Evolutionary conservation across 345 rosid genomes (phyloP), one percentile per base, ranked within the genome.

Genomic region (Citrus medica): DNA sequence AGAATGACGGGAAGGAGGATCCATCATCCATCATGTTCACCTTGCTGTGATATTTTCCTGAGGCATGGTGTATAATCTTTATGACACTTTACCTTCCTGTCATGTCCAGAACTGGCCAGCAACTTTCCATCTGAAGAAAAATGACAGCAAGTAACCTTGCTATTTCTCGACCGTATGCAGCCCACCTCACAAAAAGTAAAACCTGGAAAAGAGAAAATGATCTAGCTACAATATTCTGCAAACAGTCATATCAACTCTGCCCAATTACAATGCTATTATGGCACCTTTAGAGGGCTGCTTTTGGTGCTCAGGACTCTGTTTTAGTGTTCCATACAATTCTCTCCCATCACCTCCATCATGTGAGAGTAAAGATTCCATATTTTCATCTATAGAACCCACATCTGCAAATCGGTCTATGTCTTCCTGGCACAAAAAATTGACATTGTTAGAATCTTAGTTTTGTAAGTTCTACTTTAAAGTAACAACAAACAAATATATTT

Each of bases 91-190:
- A 90, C 93, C 92, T 92, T 89, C 83, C 82, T 90, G 81, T 92
- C 94, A 81, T 90, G 93, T 55, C 97, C 97, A 74, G 87, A 90
- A 82, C 89, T 87, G 14, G 92, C 97, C 56, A 92, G 89, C 66
- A 90, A 75, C 84, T 89, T 90, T 38, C 97, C 97, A 80, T 90
- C 93, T 17, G 94, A 90, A 74, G 97, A 92, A 82, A 90, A 90
- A 87, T 92, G 94, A 81, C 97, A 92, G 85, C 97, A 90, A 56
- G 89, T 90, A 71, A 92, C 92, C 82, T 81, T 86, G 88, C 90
- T 87, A 66, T 84, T 86, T 79, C 88, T 86, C 25, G 86, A 88
- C 79, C 86, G 80, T 75, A 86, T 85, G 76, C 89, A 90, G 79
- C 89, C 90, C 85, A 90, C 86, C 85, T 89, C 94, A 30, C 69